phyloP scores from a whole-genome alignment of 768 basidiomycete species.

The Suillus clintonianus region DNA sequence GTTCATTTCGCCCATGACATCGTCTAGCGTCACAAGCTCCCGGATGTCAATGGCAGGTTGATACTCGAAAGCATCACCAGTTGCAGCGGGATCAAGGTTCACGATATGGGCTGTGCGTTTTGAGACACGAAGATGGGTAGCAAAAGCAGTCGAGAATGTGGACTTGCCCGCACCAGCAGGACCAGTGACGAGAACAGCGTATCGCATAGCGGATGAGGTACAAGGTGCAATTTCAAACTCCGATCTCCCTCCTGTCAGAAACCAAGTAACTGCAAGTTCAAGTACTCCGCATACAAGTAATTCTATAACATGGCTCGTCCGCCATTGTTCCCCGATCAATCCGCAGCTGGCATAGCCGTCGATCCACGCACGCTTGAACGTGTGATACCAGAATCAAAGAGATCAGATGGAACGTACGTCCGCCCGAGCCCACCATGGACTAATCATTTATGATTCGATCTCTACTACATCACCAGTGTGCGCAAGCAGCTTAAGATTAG shows the following conservation, averaged over 20 bases:
- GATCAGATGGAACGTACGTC: slow-evolving; percentile 81
- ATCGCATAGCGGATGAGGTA: slow-evolving; percentile 58
- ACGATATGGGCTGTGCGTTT: slow-evolving; percentile 88
- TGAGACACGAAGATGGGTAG: slow-evolving; percentile 85
- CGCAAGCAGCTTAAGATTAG: slow-evolving; percentile 89
- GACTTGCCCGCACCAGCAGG: slow-evolving; percentile 98
- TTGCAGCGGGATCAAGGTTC: slow-evolving; percentile 96
- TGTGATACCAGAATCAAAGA: slow-evolving; percentile 81
- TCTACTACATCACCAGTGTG: slow-evolving; percentile 47
- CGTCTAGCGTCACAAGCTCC: slow-evolving; percentile 88
- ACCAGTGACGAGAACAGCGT: slow-evolving; percentile 88
- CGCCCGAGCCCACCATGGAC: slow-evolving; percentile 4
- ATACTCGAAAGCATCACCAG: slow-evolving; percentile 84
- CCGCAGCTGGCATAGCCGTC: slow-evolving; percentile 77
- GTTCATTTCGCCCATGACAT: slow-evolving; percentile 93
- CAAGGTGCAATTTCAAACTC: slow-evolving; percentile 29
- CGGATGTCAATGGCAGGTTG: slow-evolving; percentile 92
- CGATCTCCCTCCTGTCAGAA: slow-evolving; percentile 10
- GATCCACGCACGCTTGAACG: slow-evolving; percentile 87
- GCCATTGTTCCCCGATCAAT: slow-evolving; percentile 68
- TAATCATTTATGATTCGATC: slow-evolving; percentile 7
- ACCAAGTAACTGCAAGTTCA: slow-evolving; percentile 4
- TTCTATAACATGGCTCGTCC: slow-evolving; percentile 65
- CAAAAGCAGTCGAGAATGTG: slow-evolving; percentile 84
- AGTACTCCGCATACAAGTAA: slow-evolving; percentile 11